Percentiles rank a stretch among this genome's conserved stretches.
These are phyloP conservation scores for Porcisia hertigi DNA, from an alignment of 208 protist genomes.

Conservation along the genomic window DNA sequence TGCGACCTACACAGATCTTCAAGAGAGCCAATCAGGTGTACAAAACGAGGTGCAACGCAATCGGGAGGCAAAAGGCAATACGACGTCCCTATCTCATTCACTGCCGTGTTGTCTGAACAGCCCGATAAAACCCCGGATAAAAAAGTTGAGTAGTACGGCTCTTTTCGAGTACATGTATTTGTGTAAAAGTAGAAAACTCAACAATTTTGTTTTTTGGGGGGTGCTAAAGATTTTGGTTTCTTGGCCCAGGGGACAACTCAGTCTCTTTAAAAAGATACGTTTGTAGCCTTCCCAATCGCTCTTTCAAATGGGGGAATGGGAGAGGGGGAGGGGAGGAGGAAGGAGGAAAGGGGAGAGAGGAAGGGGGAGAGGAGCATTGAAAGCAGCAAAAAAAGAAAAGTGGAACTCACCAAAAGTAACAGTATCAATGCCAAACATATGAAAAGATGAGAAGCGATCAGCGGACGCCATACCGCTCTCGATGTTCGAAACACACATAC, in stretches of 20 bases:
- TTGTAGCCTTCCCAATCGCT: slow-evolving; percentile 12
- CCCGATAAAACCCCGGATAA: background rate
- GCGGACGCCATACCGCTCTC: background rate
- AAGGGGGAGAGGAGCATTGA: slow-evolving; percentile 1
- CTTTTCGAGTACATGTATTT: background rate
- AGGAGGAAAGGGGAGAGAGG: too few relatives aligned
- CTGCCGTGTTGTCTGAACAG: background rate
- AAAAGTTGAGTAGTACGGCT: background rate
- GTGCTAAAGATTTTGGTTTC: background rate
- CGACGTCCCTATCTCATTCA: background rate
- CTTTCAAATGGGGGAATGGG: slow-evolving; percentile 4
- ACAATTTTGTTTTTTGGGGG: background rate
- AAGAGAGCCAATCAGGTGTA: background rate
- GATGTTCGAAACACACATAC: background rate
- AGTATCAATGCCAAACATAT: background rate
- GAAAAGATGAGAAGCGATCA: background rate
- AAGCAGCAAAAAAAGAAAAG: slow-evolving; percentile 19
- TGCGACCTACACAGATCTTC: background rate
- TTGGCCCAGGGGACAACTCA: background rate
- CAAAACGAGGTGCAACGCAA: background rate
- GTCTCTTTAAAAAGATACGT: background rate
- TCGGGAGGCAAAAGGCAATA: background rate
- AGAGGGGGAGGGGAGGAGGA: too few relatives aligned
- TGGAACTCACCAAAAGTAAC: slow-evolving; percentile 4
- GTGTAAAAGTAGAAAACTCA: background rate